Base-by-base conservation (phyloP, 148 eudicot genomes). In the Fagopyrum tataricum region DNA sequence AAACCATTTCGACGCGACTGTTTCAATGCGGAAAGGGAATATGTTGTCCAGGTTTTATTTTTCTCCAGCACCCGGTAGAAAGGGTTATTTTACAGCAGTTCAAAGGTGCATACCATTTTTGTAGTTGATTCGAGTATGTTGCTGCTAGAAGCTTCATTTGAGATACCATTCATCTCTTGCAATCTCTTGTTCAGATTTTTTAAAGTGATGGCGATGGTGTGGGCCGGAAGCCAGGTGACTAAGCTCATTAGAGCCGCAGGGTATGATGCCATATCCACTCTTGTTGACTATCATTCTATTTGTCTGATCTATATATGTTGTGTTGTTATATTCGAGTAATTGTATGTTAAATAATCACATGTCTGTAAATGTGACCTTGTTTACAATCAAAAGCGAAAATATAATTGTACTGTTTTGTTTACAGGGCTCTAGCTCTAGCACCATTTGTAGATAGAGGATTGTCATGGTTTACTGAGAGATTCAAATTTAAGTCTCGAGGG, bases 181-280 rank as follows among this genome's bases (percentile, higher is more conserved):
- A 31, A 70, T 70, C 72, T 44, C 42, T 37, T 70, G 48, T 75
- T 74, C 79, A 84, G 98, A 74, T 95, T 95, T 83, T 78, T 91
- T 48, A 88, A 95, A 80, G 81, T 95, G 73, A 88, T 95, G 96
- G 98, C 97, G 77, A 90, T 94, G 96, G 98, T 95, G 51, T 95
- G 97, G 98, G 97, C 97, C 46, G 98, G 98, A 79, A 94, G 98
- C 78, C 97, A 94, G 83, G 93, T 91, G 23, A 94, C 98, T 39
- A 94, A 94, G 81, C 85, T 91, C 52, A 3, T 90, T 6, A 81
- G 97, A 82, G 98, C 97, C 48, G 97, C 83, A 67, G 96, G 98
- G 98, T 93, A 79, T 85, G 85, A 74, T 77, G 47, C 69, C 76
- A 70, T 46, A 42, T 20, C 69, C 47, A 55, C 17, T 41, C 56